phyloP scores from a whole-genome alignment of 257 asterid species.

The Solanum etuberosum region DNA sequence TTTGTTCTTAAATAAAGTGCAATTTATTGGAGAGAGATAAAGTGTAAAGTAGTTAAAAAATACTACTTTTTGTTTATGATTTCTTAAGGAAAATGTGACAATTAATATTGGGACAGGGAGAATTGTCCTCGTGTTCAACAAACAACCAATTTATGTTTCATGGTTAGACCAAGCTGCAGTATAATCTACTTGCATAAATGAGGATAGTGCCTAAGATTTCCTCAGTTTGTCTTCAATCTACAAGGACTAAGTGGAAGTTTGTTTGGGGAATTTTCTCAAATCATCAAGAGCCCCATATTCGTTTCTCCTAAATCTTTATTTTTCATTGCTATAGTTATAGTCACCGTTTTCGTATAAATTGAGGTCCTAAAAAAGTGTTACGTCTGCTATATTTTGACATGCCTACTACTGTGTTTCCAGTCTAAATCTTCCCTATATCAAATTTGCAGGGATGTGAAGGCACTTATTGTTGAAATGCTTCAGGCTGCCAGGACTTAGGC shows the following conservation, averaged over 20 bases:
- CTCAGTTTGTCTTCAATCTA: background rate
- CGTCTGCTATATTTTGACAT: background rate
- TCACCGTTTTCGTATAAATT: background rate
- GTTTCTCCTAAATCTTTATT: background rate
- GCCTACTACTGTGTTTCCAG: background rate
- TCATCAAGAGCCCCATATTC: background rate
- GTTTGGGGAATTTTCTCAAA: background rate
- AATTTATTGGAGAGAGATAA: background rate
- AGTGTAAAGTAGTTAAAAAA: background rate
- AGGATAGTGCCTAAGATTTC: background rate
- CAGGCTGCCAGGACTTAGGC: constrained; percentile 51
- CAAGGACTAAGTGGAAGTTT: background rate
- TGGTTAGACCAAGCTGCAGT: background rate
- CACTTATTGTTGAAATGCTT: constrained; percentile 84
- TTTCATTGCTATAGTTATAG: background rate
- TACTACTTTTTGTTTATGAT: background rate
- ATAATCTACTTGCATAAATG: background rate
- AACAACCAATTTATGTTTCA: background rate
- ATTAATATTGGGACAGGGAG: background rate
- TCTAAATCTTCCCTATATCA: background rate
- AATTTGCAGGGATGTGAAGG: constrained; percentile 64
- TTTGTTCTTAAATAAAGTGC: background rate
- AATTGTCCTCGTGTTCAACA: background rate
- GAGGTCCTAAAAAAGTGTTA: background rate
- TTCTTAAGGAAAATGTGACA: background rate